Evolutionary conservation across 1,284 basidiomycete genomes (phyloP), one percentile per base, ranked within the genome.

Genomic region (Rhizopogon hawkerae): DNA sequence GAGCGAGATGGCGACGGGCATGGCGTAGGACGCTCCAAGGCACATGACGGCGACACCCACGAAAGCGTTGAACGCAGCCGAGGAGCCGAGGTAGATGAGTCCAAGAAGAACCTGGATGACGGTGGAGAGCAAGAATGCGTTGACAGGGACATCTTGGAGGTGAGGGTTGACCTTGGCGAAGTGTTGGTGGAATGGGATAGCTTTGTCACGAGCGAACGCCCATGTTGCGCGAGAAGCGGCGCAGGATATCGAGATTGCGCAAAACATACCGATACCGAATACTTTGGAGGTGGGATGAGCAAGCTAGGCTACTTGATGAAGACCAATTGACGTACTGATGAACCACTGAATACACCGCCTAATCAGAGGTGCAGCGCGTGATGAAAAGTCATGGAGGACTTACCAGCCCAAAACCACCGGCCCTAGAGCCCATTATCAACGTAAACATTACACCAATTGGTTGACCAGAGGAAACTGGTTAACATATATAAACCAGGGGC

Each of bases 161-260:
- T 46, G 66, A 34, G 51, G 51, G 56, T 77, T 73, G 55, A 83
- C 70, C 29, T 64, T 66, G 1, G 77, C 62, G 60, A 85, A 80
- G 43, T 72, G 59, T 2, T 49, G 43, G 23, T 77, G 74, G 56
- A 83, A 76, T 1, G 82, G 83, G 16, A 87, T 72, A 6, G 81
- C 84, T 47, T 72, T 69, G 65, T 89, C 86, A 1, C 83, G 72
- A 0, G 85, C 83, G 55, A 89, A 86, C 34, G 79, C 78, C 69
- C 81, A 83, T 1, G 78, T 79, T 59, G 83, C 80, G 14, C 85
- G 75, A 1, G 81, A 84, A 9, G 79, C 76, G 2, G 79, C 81
- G 43, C 80, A 82, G 50, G 79, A 74, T 54, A 83, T 77, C 16
- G 79, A 79, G 45, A 79, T 75, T 36, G 74, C 71, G 51, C 78